Conservation (phyloP, 108 stramenopile species). For the Licmophora abbreviata region DNA sequence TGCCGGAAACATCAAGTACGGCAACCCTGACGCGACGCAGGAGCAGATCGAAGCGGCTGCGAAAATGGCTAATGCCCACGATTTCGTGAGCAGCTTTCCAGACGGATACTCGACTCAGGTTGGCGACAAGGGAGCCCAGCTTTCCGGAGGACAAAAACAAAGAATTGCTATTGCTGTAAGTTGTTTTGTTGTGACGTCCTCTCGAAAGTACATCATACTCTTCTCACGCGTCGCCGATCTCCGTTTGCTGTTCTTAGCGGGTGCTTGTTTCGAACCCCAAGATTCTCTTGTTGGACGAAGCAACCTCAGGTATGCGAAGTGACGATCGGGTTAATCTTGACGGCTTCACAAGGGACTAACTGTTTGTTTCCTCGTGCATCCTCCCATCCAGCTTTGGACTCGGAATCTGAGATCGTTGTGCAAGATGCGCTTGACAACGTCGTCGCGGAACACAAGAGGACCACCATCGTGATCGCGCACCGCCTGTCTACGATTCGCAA, state of each 20-base stretch:
- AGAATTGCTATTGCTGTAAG: conserved; percentile 87
- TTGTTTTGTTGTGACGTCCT: conserved; percentile 46
- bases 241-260: too few species aligned
- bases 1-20: conserved; percentile 85
- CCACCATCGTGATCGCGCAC: conserved; percentile 83
- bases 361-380: neutral
- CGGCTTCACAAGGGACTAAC: too few species aligned
- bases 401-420: conserved; percentile 70
- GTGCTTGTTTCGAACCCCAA: conserved; percentile 71
- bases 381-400: conserved; percentile 51
- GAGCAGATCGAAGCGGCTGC: conserved; percentile 82
- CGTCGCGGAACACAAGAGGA: conserved; percentile 18
- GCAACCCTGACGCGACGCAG: conserved; percentile 47
- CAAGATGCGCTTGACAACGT: conserved; percentile 76
- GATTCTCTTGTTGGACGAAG: conserved; percentile 87
- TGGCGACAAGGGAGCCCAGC: conserved; percentile 36
- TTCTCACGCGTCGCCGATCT: too few species aligned
- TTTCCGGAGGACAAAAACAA: conserved; percentile 54
- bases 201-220: too few species aligned
- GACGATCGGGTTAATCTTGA: too few species aligned
- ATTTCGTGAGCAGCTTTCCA: conserved; percentile 66
- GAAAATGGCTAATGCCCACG: conserved; percentile 83
- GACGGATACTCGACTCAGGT: conserved; percentile 73
- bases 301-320: too few species aligned
- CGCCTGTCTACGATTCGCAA: conserved; percentile 75